Base-by-base conservation (phyloP, 441 rosid genomes). In the Mallotus repandus region DNA sequence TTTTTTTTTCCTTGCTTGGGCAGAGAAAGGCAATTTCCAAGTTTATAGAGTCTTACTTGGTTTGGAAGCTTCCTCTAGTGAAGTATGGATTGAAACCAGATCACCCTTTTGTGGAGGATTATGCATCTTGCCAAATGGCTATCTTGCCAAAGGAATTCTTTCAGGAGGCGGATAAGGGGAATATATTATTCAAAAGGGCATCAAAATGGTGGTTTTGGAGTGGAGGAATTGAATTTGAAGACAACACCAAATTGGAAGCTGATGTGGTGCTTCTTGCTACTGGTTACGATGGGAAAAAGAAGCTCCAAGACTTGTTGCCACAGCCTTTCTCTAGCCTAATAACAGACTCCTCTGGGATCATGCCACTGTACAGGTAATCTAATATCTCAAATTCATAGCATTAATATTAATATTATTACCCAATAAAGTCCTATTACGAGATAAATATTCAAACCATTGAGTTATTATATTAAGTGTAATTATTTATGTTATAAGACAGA, bases 71-170 rank as follows among this genome's bases (percentile, higher is more conserved):
- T 63, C 88, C 88, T 0, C 61, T 88, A 1, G 79, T 13, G n/a
- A 85, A 79, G 72, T 83, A 80, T 72, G 89, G 90, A 19, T 61
- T 88, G 71, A 82, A 82, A 76, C 90, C 92, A 22, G 82, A 83
- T 2, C 92, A 88, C 66, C 83, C 88, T 32, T 88, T 88, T 52
- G 82, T 72, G 77, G 90, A 88, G 68, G 92, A 86, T 72, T 82
- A 84, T 56, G 89, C 90, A 3, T 81, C 90, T 14, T 88, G 92
- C 74, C 92, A 86, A 59, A 85, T 88, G 89, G 89, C 92, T 6
- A 82, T 82, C 55, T 29, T 88, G 63, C 92, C 92, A 0, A 87
- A 86, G 38, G 78, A 81, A n/a, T 86, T 88, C 85, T 88, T 85
- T 70, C 11, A 72, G 0, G 85, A 82, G 77, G 90, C 89, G 0